Evolutionary conservation across 331 rosid species (phyloP), one percentile per base, ranked within the genome.

Genomic region (Rosa hybrid): DNA sequence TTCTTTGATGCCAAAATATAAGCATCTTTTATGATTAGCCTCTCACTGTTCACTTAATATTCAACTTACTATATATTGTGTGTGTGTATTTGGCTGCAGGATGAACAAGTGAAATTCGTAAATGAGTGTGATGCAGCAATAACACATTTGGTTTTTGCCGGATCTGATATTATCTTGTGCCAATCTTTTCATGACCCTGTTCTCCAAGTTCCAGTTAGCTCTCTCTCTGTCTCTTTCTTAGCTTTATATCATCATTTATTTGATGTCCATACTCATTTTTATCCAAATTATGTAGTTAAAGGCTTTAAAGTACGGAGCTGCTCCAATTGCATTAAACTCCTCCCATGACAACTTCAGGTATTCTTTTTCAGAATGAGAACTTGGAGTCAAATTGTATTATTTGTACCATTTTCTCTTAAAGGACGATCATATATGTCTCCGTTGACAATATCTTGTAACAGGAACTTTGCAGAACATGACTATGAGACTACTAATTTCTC

Each of bases 241-340:
- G 6, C 21, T 4, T 48, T 75, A 59, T 34, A 50, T 20, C 73
- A 23, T 53, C 67, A 17, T 9, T 59, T 56, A 10, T 21, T 50
- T 63, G 53, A 18, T 75, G 60, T 63, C 17, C 57, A 68, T 21
- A 30, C 76, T 86, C 38, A 74, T 70, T 20, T 1, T 30, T 12
- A 20, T 79, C 63, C 80, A 69, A 65, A 59, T 75, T 69, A 79
- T 87, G 86, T 71, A 94, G 98, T 86, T 88, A 72, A 91, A 90
- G 84, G 94, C 95, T 72, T 78, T 94, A 79, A 92, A 83, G 79
- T 94, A 94, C 82, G 97, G 97, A 89, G 90, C 98, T 68, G 90
- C 90, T 77, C 97, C 97, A 75, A 82, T 94, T 75, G 86, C 81
- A 64, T 21, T 90, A 73, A 41, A 70, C 85, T 41, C 74, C 81